phyloP scores from a whole-genome alignment of 257 asterid species.

The Solanum paucissectum region DNA sequence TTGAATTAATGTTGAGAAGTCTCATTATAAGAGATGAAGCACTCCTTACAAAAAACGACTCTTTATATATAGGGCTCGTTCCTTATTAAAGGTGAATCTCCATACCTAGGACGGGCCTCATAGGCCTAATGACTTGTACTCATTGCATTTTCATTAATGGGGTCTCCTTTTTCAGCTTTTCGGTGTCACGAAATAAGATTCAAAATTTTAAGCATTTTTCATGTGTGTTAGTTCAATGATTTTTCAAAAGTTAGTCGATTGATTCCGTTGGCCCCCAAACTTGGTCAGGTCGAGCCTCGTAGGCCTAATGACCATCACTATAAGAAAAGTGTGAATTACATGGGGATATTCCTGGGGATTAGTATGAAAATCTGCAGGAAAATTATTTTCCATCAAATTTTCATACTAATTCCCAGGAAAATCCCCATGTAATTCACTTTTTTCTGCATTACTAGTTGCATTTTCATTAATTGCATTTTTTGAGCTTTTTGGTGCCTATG shows the following conservation, averaged over 20 bases:
- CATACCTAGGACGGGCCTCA: not conserved
- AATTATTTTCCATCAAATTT: too few species aligned
- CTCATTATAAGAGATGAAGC: not conserved
- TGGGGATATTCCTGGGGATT: too few species aligned
- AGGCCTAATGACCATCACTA: not conserved
- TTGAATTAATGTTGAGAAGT: too few species aligned
- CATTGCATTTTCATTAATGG: not conserved
- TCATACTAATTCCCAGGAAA: too few species aligned
- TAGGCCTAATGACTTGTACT: rapidly evolving
- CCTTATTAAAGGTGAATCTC: not conserved
- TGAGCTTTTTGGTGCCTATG: too few species aligned
- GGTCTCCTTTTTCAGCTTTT: not conserved
- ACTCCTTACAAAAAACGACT: too few species aligned
- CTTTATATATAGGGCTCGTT: not conserved
- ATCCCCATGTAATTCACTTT: too few species aligned
- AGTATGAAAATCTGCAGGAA: too few species aligned
- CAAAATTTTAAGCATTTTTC: too few species aligned
- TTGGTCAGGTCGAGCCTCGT: not conserved
- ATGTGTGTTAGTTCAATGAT: rapidly evolving
- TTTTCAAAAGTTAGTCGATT: too few species aligned
- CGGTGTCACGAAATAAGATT: not conserved
- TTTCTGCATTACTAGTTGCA: not conserved
- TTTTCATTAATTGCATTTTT: too few species aligned
- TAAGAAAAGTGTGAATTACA: too few species aligned
- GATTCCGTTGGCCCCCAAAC: not conserved